Conservation (phyloP, 2,329 filamentous ascomycete genomes). For the Dactylellina cionopaga region DNA sequence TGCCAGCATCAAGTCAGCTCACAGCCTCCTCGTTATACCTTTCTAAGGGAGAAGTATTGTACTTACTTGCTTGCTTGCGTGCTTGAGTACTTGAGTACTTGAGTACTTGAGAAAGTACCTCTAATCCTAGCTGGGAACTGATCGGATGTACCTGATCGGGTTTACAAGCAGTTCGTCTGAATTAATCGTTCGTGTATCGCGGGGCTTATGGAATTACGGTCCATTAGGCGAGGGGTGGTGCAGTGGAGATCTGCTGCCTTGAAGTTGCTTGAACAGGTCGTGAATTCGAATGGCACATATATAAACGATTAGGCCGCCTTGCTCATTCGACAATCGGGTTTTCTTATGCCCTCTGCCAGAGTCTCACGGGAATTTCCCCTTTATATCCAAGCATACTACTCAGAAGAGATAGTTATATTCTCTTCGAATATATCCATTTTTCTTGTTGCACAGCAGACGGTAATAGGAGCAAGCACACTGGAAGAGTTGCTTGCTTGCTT, state of each 20-base stretch:
- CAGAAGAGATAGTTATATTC: too few species aligned
- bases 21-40: too few species aligned
- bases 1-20: too few species aligned
- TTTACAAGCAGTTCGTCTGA: conserved; percentile 1
- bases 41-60: too few species aligned
- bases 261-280: too few species aligned
- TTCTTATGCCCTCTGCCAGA: neutral
- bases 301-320: neutral
- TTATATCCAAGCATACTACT: neutral
- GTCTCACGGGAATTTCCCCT: conserved; percentile 27
- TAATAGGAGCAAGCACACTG: too few species aligned
- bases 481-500: too few species aligned
- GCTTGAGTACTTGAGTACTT: neutral
- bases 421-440: too few species aligned
- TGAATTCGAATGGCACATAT: neutral
- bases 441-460: too few species aligned
- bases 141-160: conserved; percentile 32
- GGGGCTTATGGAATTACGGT: conserved; percentile 36
- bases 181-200: conserved; percentile 48
- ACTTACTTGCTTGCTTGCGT: too few species aligned
- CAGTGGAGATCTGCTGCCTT: conserved; percentile 37
- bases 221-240: conserved; percentile 29
- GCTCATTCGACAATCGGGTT: too few species aligned
- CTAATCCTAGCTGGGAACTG: conserved; percentile 1
- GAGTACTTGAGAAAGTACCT: neutral